Conservation (phyloP, 345 rosid species). For the Citrus sp. region DNA sequence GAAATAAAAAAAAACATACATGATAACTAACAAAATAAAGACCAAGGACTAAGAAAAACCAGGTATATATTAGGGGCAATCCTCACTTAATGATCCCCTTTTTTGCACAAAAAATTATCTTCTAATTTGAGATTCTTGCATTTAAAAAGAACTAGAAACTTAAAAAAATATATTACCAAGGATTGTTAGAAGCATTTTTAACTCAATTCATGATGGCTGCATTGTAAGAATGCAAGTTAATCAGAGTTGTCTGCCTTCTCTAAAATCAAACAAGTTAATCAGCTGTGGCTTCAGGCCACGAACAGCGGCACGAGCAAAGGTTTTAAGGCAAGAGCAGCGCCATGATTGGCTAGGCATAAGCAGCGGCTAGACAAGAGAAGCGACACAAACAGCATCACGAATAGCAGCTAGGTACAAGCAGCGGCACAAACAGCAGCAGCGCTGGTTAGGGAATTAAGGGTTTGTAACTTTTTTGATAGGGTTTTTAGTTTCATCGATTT, state of each 20-base stretch:
- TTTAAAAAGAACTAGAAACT: background rate
- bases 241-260: background rate
- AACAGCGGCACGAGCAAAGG: no score
- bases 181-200: background rate
- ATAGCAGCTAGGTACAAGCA: no score
- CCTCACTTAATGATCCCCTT: background rate
- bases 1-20: background rate
- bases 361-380: no score
- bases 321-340: no score
- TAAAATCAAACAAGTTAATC: background rate
- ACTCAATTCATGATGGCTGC: background rate
- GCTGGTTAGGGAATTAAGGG: no score
- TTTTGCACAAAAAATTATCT: background rate
- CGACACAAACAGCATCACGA: no score
- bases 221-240: background rate
- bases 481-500: no score
- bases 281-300: no score
- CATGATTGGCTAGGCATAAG: no score
- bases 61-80: background rate
- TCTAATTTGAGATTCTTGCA: background rate
- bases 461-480: no score
- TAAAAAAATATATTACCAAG: background rate
- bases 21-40: background rate
- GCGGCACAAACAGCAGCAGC: no score
- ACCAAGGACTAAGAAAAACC: background rate